Base-by-base conservation (phyloP, 805 yeast species). In the Grigorovia yakushimaensis region DNA sequence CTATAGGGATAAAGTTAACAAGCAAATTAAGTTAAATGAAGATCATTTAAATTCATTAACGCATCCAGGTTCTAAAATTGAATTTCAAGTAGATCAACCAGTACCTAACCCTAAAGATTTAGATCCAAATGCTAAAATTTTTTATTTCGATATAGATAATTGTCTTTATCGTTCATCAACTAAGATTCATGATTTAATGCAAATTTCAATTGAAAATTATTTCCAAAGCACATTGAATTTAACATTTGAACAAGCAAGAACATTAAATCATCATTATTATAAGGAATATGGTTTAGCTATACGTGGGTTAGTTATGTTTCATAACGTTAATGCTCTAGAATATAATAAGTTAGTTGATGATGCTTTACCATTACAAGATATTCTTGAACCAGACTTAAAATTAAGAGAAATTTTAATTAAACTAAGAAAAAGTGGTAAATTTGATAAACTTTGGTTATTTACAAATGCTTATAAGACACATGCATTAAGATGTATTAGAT, bases 401-500 rank as follows among this genome's bases (percentile, higher is more conserved):
- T 67, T 82, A 47, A 70, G 89, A 50, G 64, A 73, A 22, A 66
- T 79, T 73, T 65, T 84, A 41, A 47, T 74, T 3, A 56, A 66
- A 9, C 54, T 84, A 39, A 66, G 58, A 48, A 21, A 50, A 11
- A 60, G 66, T n/a, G 71, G 77, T 1, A 76, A 79, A 52, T 79
- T 82, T 48, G 82, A 81, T 56, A 73, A 81, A 58, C 69, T 91
- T 52, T 91, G 98, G 98, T 73, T 93, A 41, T 84, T 88, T 59
- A 91, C 98, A 4, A 91, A 91, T 63, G 98, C 98, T 1, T 91
- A 91, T 68, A 81, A 82, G 61, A 88, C 79, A 58, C 98, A 91
- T 66, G 98, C 91, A 0, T 57, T 81, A 41, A 73, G 97, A 44
- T 95, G 88, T 27, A 73, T 88, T 18, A 74, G 80, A 40, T 71